These are phyloP conservation scores for Gamsiella multidivaricata DNA, from an alignment of 192 early-diverging fungal species.

Conservation along the genomic window DNA sequence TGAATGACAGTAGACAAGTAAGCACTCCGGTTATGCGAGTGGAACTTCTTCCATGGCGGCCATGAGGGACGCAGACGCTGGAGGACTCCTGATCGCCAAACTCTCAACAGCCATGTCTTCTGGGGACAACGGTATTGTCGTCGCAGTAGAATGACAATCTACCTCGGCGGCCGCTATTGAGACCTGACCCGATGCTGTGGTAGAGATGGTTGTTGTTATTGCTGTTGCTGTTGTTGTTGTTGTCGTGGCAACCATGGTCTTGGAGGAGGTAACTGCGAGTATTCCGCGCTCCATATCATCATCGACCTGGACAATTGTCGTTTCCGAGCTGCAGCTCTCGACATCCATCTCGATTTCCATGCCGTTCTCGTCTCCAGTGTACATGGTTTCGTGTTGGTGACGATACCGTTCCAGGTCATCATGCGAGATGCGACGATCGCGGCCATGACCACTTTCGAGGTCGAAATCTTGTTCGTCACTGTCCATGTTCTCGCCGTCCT, in stretches of 20 bases:
- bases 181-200: background rate
- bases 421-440: conserved; percentile 24
- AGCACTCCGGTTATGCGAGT: conserved; percentile 11
- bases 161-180: conserved; percentile 22
- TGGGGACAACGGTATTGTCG: conserved; percentile 30
- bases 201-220: background rate
- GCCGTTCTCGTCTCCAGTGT: background rate
- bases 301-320: background rate
- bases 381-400: conserved; percentile 46
- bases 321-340: background rate
- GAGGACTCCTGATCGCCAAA: conserved; percentile 36
- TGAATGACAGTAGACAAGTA: background rate
- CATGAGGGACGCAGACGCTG: background rate
- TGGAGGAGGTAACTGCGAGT: background rate
- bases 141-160: conserved; percentile 11
- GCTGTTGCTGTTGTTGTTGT: background rate
- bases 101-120: conserved; percentile 46
- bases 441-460: conserved; percentile 38
- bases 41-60: conserved; percentile 44
- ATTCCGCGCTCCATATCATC: conserved; percentile 14
- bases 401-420: conserved; percentile 34
- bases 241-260: background rate
- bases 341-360: conserved; percentile 39
- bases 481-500: conserved; percentile 24
- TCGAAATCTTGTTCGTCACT: conserved; percentile 38